Base-by-base conservation (phyloP, 2,329 filamentous ascomycete species). In the Monosporascus ibericus region DNA sequence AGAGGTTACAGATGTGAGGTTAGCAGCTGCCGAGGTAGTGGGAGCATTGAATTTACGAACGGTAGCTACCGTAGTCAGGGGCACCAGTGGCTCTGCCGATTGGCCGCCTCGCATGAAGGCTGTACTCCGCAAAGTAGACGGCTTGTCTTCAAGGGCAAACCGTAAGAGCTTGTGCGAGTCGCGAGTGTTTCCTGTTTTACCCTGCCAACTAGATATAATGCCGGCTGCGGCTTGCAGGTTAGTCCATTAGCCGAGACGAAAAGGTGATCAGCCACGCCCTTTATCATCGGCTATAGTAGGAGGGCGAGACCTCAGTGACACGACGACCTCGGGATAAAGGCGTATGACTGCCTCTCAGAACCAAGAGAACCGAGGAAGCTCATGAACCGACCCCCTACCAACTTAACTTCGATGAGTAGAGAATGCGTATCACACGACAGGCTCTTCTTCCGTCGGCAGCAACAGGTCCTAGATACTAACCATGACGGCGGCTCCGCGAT, bases 121-220 rank as follows among this genome's bases (percentile, higher is more conserved):
- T 52, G 44, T 67, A 68, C 63, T 58, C 53, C 63, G 50, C 48
- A 58, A 44, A 54, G 58, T 56, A 1, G 61, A 63, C 5, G 64
- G 60, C 17, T 53, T 46, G 38, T 55, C 49, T 37, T 66, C 63
- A 18, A 73, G 67, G 8, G 72, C 70, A 20, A 75, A 67, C 15
- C 73, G 69, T 20, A 77, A 63, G n/a, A 80, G 70, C 55, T 74
- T 72, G 64, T 80, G 78, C 2, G 72, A 71, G 55, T 70, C 66
- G 39, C 72, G 70, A 15, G 74, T 72, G 49, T 72, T 74, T 9
- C 78, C 77, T 22, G 72, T 73, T 8, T 52, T 60, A 18, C 77
- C 75, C 18, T 59, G 59, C 65, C 74, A 70, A 60, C 61, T 63
- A 53, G 79, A 72, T 20, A 55, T 49, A 54, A 80, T 69, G 56